These are phyloP conservation scores for Moesziomyces sp. DNA, from an alignment of 1,284 basidiomycete genomes.

Conservation along the genomic window DNA sequence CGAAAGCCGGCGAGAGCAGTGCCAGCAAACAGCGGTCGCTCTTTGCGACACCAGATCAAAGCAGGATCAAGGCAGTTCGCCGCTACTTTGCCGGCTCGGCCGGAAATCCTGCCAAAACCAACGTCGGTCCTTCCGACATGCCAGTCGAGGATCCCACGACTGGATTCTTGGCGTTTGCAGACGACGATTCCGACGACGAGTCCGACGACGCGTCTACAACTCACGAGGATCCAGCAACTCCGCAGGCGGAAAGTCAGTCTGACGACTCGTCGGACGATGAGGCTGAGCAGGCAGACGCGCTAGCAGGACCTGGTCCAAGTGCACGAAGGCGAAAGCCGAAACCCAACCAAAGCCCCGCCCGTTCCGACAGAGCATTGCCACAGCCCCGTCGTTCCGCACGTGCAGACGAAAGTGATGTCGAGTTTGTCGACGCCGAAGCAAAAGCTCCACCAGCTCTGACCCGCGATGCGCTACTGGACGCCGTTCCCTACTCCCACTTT, in stretches of 20 bases:
- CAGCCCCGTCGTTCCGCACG: too few species aligned
- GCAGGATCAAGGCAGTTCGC: slow-evolving; percentile 10
- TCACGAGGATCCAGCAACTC: background rate
- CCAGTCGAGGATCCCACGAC: slow-evolving; percentile 29
- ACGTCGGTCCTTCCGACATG: slow-evolving; percentile 17
- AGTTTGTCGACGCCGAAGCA: background rate
- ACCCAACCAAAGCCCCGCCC: too few species aligned
- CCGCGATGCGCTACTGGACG: slow-evolving; percentile 22
- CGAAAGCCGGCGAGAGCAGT: slow-evolving; percentile 3
- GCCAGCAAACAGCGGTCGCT: too few species aligned
- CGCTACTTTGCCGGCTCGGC: slow-evolving; percentile 27
- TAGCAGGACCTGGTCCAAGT: background rate
- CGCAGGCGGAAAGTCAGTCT: background rate
- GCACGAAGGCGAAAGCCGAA: background rate
- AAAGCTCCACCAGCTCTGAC: background rate
- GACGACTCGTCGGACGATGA: slow-evolving; percentile 28
- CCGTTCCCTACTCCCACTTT: slow-evolving; percentile 39
- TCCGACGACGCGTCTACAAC: background rate
- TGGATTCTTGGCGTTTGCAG: slow-evolving; percentile 31
- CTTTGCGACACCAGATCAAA: slow-evolving; percentile 9
- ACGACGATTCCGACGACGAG: slow-evolving; percentile 13
- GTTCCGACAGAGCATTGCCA: too few species aligned
- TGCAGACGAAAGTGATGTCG: background rate
- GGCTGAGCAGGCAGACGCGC: slow-evolving; percentile 1
- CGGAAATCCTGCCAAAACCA: slow-evolving; percentile 1